These are phyloP conservation scores for Ustilago xerochloae DNA, from an alignment of 1,284 basidiomycete species.

Conservation along the genomic window DNA sequence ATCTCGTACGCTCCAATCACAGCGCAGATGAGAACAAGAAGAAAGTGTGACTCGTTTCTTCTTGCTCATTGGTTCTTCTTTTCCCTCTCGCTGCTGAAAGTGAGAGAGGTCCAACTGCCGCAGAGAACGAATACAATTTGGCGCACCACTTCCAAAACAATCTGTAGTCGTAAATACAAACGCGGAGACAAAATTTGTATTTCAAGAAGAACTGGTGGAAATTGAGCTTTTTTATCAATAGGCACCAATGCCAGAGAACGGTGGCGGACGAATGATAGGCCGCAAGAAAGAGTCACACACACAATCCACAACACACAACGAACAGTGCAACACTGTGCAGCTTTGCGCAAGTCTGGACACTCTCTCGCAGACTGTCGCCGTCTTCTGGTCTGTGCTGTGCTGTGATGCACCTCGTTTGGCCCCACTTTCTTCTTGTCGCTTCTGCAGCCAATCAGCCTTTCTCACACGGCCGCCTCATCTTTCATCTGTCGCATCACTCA, in stretches of 20 bases:
- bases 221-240: slow-evolving; percentile 1
- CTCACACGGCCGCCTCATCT: neutral
- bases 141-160: too few relatives aligned
- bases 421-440: neutral
- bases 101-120: neutral
- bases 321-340: neutral
- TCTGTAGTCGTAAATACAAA: slow-evolving; percentile 8
- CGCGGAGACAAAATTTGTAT: slow-evolving; percentile 7
- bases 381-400: slow-evolving; percentile 14
- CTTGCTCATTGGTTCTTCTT: slow-evolving; percentile 2
- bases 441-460: too few relatives aligned
- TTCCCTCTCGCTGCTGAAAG: neutral
- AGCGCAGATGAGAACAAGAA: slow-evolving; percentile 1
- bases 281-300: slow-evolving; percentile 34
- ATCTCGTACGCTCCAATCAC: slow-evolving; percentile 11
- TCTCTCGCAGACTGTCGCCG: too few relatives aligned
- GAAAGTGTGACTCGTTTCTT: slow-evolving; percentile 24
- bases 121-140: neutral
- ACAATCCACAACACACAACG: neutral
- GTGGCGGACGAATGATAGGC: slow-evolving; percentile 24
- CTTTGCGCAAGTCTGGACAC: neutral
- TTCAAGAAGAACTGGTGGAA: slow-evolving; percentile 25
- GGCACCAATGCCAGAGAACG: too few relatives aligned
- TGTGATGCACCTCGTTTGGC: slow-evolving; percentile 11
- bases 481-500: neutral